Conservation (phyloP, 1,284 basidiomycete species). For the Takashimella tepidaria region DNA sequence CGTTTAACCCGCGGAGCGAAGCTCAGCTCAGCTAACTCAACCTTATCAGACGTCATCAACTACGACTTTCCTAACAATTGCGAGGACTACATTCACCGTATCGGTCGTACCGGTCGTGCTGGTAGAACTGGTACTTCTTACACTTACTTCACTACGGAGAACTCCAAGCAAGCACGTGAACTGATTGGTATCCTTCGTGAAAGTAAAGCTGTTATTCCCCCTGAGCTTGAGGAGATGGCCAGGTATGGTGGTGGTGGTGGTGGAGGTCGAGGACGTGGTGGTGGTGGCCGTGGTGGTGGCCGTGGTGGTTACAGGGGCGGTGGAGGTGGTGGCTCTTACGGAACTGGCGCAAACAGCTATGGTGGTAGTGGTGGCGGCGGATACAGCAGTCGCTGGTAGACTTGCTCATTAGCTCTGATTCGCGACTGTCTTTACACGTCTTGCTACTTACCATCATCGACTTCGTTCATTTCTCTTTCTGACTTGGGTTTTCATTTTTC, state of each 20-base stretch:
- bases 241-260: slow-evolving; percentile 67
- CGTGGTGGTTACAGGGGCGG: slow-evolving; percentile 56
- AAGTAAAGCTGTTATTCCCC: slow-evolving; percentile 80
- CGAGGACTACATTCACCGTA: slow-evolving; percentile 55
- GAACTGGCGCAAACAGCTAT: slow-evolving; percentile 20
- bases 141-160: slow-evolving; percentile 95
- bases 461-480: too few species aligned
- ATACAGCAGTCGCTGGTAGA: slow-evolving; percentile 33
- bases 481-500: too few species aligned
- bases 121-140: slow-evolving; percentile 65
- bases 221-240: slow-evolving; percentile 89
- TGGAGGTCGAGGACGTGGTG: slow-evolving; percentile 43
- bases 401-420: not conserved
- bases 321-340: slow-evolving; percentile 28
- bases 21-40: too few species aligned
- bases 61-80: slow-evolving; percentile 86
- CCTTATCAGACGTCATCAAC: slow-evolving; percentile 51
- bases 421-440: slow-evolving; percentile 18
- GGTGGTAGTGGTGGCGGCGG: slow-evolving; percentile 44
- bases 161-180: slow-evolving; percentile 89
- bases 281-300: slow-evolving; percentile 56
- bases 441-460: too few species aligned
- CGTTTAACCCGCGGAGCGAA: slow-evolving; percentile 26
- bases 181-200: slow-evolving; percentile 83
- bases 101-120: slow-evolving; percentile 57